phyloP scores from a whole-genome alignment of 306 rosid species.

The Pyrus betulifolia region DNA sequence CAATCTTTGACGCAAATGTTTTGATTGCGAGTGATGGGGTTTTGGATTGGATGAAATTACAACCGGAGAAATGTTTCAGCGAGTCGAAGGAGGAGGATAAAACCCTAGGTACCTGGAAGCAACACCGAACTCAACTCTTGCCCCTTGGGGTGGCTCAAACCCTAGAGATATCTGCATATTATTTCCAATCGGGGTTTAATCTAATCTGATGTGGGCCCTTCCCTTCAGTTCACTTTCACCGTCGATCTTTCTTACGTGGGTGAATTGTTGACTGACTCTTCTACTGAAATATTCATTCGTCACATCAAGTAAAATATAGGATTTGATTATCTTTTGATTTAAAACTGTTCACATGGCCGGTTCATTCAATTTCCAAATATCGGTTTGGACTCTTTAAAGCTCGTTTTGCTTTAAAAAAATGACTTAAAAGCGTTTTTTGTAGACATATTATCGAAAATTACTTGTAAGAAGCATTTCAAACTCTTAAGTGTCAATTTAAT shows the following conservation, averaged over 20 bases:
- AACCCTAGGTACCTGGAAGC: not conserved
- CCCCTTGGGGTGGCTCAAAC: slow-evolving; percentile 17
- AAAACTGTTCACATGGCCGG: no score
- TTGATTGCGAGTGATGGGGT: not conserved
- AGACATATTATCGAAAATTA: no score
- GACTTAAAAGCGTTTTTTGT: no score
- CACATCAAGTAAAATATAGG: not conserved
- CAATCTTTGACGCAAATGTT: not conserved
- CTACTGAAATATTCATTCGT: not conserved
- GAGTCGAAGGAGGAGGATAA: not conserved
- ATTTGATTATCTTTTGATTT: no score
- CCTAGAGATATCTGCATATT: slow-evolving; percentile 24
- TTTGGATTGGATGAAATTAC: not conserved
- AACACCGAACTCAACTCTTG: not conserved
- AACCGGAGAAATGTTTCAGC: not conserved
- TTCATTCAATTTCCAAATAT: no score
- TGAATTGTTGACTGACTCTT: not conserved
- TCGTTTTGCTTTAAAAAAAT: no score
- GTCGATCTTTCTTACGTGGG: slow-evolving; percentile 4
- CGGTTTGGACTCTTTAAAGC: no score
- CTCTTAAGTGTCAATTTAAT: no score
- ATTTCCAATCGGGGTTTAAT: slow-evolving; percentile 11
- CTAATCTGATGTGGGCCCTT: not conserved
- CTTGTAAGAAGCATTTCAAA: no score
- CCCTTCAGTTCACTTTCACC: not conserved